A percentile compares a stretch with the other conserved stretches of the same genome.
Conservation (phyloP, 2,329 filamentous ascomycete genomes). For the Phyllosticta citribraziliensis region DNA sequence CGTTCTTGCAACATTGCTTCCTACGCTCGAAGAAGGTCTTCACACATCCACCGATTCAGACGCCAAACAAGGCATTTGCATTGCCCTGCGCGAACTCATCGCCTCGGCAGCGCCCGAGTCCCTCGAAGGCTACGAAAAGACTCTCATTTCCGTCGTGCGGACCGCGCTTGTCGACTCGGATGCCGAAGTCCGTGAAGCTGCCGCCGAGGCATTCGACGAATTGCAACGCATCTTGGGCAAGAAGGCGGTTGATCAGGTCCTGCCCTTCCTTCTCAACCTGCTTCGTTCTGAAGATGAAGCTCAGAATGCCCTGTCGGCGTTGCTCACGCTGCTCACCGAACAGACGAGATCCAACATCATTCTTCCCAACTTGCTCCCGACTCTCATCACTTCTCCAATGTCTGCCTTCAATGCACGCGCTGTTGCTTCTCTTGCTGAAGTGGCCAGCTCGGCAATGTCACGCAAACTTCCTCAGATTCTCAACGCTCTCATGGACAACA, state of each 20-base stretch:
- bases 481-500: constrained; percentile 89
- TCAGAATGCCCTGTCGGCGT: constrained; percentile 82
- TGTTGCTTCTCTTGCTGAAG: constrained; percentile 82
- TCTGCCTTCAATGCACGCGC: constrained; percentile 91
- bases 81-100: constrained; percentile 89
- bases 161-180: constrained; percentile 86
- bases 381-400: constrained; percentile 80
- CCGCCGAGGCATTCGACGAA: constrained; percentile 93
- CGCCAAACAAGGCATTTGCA: constrained; percentile 93
- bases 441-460: constrained; percentile 85
- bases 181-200: constrained; percentile 83
- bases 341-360: constrained; percentile 92
- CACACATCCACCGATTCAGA: constrained; percentile 76
- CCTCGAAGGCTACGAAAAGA: constrained; percentile 89
- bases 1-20: constrained; percentile 76
- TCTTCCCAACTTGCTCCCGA: constrained; percentile 89
- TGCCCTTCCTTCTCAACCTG: constrained; percentile 86
- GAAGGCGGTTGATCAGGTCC: constrained; percentile 85
- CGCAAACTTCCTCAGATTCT: constrained; percentile 80
- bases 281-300: constrained; percentile 77
- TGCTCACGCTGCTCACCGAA: constrained; percentile 89
- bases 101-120: constrained; percentile 78
- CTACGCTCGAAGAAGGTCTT: constrained; percentile 84
- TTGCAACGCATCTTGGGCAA: constrained; percentile 91
- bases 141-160: constrained; percentile 85